Percentiles rank a stretch among this genome's conserved stretches.
Conservation (phyloP, 1,139 yeast genomes). For the Pichiaceae sp. region DNA sequence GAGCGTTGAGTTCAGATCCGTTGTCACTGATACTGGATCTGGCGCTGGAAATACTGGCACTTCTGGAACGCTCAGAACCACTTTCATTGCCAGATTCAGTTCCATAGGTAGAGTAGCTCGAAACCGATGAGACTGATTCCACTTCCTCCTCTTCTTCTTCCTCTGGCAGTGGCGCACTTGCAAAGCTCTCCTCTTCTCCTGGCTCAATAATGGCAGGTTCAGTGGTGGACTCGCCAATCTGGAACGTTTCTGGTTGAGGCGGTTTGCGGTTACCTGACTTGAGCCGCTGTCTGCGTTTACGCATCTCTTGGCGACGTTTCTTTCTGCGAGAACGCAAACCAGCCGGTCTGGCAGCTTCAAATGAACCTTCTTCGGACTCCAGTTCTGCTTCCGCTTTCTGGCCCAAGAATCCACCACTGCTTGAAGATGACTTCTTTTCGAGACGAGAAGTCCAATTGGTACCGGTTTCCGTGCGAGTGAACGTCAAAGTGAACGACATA, state of each 20-base stretch:
- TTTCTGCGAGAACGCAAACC: constrained; percentile 2
- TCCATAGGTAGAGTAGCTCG: background rate
- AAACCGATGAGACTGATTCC: no score
- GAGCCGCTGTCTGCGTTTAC: background rate
- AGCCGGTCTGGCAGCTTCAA: constrained; percentile 9
- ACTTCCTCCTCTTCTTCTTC: no score
- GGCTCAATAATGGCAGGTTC: no score
- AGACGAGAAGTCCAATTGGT: constrained; percentile 74
- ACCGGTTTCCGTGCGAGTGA: constrained; percentile 60
- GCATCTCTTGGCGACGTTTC: background rate
- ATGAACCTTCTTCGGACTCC: constrained; percentile 8
- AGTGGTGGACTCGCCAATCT: no score
- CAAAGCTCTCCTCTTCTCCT: no score
- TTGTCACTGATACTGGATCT: no score
- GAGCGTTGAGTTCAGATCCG: no score
- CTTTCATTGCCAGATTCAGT: background rate
- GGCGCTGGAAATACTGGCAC: no score
- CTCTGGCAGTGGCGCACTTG: no score
- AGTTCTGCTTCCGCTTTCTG: constrained; percentile 9
- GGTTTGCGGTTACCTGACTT: background rate
- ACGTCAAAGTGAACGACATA: constrained; percentile 88
- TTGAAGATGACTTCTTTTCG: background rate
- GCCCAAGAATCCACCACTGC: constrained; percentile 7
- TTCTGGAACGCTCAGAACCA: no score
- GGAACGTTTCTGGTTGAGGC: background rate